Conservation (phyloP, 1,139 yeast species). For the Geotrichum phurueaensis region DNA sequence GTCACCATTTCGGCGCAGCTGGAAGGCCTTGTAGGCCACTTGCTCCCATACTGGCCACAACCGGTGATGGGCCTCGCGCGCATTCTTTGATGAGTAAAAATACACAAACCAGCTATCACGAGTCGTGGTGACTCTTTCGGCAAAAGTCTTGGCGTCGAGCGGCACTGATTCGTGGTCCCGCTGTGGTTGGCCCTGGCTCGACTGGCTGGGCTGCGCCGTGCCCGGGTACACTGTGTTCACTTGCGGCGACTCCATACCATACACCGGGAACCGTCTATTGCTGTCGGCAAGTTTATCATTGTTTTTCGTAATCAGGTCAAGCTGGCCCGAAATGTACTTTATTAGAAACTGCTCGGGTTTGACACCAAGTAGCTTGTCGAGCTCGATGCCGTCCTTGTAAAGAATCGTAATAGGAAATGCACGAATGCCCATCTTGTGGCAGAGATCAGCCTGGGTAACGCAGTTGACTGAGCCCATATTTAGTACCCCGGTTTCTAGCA, state of each 20-base stretch:
- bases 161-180: constrained; percentile 24
- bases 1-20: neutral
- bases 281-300: neutral
- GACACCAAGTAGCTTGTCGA: constrained; percentile 21
- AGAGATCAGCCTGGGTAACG: constrained; percentile 38
- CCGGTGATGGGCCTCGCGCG: constrained; percentile 34
- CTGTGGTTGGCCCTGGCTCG: constrained; percentile 16
- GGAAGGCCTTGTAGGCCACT: constrained; percentile 30
- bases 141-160: constrained; percentile 23
- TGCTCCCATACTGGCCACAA: constrained; percentile 32
- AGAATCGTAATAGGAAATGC: constrained; percentile 36
- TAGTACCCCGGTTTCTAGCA: constrained; percentile 24
- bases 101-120: constrained; percentile 38
- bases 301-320: neutral
- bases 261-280: neutral
- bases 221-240: neutral
- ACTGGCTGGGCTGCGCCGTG: neutral
- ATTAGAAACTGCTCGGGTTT: neutral
- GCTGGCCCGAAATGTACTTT: constrained; percentile 5
- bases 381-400: constrained; percentile 32
- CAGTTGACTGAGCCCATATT: constrained; percentile 39
- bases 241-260: neutral
- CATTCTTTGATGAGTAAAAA: constrained; percentile 39
- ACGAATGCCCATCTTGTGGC: constrained; percentile 29
- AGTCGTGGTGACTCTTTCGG: constrained; percentile 23